These are phyloP conservation scores for Salix caprea DNA, from an alignment of 345 rosid genomes.

Conservation along the genomic window DNA sequence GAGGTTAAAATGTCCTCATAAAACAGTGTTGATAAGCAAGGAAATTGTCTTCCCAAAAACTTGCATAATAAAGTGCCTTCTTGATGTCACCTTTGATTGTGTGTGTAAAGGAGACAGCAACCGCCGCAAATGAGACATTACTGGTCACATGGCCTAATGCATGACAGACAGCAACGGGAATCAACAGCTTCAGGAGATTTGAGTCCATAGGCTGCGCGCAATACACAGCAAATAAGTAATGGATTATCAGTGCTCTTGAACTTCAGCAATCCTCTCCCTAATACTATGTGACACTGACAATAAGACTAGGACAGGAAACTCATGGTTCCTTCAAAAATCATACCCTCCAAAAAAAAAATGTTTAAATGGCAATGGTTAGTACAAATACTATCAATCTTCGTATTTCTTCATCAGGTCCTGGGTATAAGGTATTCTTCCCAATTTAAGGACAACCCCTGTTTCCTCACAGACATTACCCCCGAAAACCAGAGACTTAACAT, in stretches of 20 bases:
- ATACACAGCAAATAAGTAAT: not conserved
- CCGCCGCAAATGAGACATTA: constrained; percentile 94
- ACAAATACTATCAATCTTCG: not conserved
- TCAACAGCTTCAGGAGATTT: constrained; percentile 71
- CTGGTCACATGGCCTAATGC: constrained; percentile 92
- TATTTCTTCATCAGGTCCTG: too few relatives aligned
- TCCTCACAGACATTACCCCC: too few relatives aligned
- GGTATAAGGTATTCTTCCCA: not conserved
- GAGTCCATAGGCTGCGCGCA: constrained; percentile 69
- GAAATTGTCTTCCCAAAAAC: not conserved
- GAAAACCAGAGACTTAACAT: too few relatives aligned
- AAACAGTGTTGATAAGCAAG: not conserved
- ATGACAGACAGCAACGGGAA: constrained; percentile 90
- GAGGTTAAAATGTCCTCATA: not conserved
- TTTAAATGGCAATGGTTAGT: not conserved
- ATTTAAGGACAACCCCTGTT: not conserved
- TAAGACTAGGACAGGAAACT: not conserved
- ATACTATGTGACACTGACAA: not conserved
- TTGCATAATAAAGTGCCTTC: not conserved
- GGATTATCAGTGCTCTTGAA: not conserved
- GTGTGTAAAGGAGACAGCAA: constrained; percentile 97
- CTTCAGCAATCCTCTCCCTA: not conserved
- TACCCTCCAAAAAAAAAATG: not conserved
- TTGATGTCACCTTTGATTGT: constrained; percentile 65
- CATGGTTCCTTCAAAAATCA: not conserved